Conservation (phyloP, 805 yeast species). For the Candida verbasci region DNA sequence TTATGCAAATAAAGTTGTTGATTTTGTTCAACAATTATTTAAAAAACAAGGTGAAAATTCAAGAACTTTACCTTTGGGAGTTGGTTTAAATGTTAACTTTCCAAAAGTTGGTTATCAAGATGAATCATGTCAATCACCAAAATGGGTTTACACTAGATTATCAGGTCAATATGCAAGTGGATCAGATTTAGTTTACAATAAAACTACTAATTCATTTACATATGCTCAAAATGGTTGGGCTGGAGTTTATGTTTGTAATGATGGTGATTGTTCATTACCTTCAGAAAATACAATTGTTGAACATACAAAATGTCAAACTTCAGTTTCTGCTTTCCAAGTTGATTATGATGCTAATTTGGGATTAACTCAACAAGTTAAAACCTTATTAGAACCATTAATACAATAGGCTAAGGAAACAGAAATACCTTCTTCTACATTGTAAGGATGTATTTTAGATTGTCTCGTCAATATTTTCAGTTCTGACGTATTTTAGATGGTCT, state of each 20-base stretch:
- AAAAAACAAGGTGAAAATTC: constrained; percentile 31
- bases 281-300: constrained; percentile 33
- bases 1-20: constrained; percentile 36
- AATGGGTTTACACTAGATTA: constrained; percentile 42
- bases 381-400: constrained; percentile 12
- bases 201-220: constrained; percentile 28
- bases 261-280: constrained; percentile 44
- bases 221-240: constrained; percentile 11
- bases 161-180: constrained; percentile 36
- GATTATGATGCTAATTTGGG: constrained; percentile 39
- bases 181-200: constrained; percentile 34
- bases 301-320: constrained; percentile 34
- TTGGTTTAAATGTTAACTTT: constrained; percentile 46
- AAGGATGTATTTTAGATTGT: too few species aligned
- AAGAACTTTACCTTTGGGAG: constrained; percentile 38
- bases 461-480: too few species aligned
- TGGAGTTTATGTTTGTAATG: constrained; percentile 23
- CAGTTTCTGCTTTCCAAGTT: constrained; percentile 45
- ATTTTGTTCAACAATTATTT: constrained; percentile 36
- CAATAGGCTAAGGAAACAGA: too few species aligned
- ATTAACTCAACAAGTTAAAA: constrained; percentile 14
- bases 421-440: too few species aligned
- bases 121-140: constrained; percentile 41
- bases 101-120: constrained; percentile 40
- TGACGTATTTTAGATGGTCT: too few species aligned